Evolutionary conservation across 2,329 filamentous ascomycete genomes (phyloP), one percentile per base, ranked within the genome.

Genomic region (Endoconidiophora laricicola): DNA sequence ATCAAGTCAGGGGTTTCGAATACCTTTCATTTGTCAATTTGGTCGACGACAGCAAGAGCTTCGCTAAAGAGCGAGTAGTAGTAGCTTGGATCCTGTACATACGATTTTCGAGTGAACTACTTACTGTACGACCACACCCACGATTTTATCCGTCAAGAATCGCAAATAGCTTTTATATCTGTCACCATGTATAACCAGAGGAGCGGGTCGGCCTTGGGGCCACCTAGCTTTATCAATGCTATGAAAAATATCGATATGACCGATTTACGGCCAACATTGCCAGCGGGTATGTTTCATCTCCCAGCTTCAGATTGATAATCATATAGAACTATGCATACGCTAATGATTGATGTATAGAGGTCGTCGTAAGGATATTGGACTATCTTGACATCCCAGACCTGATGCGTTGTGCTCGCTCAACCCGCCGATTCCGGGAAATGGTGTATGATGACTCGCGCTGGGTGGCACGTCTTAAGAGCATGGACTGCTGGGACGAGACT

Each of bases 371-470:
- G 0, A 87, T 98, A 57, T 76, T 98, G 60, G 86, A 95, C 61
- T 87, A 93, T 66, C 77, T 96, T 38, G 83, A 86, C 38, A 75
- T 94, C 24, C 69, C 81, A 54, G 90, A 95, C 63, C 80, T 94
- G 59, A 76, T 96, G 62, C 78, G 79, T 57, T 90, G 86, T 61
- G 90, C 91, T 42, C 80, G 82, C 55, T 80, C 84, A 22, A 94
- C 86, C 52, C 83, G 78, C 60, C 83, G 86, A 54, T 78, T 96
- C 73, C 82, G 83, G 61, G 91, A 98, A 66, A 98, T 98, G 88
- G 88, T 95, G 2, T 98, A 96, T 65, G 91, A 98, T 63, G 91
- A 98, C 64, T 86, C 87, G 46, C 76, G 90, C 68, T 98, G 91
- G 91, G 83, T 96, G 38, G 79, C 85, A 55, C 76, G 85, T 55